Evolutionary conservation across 2,329 filamentous ascomycete genomes (phyloP).

Genomic region (Ascochyta viciae-villosae): DNA sequence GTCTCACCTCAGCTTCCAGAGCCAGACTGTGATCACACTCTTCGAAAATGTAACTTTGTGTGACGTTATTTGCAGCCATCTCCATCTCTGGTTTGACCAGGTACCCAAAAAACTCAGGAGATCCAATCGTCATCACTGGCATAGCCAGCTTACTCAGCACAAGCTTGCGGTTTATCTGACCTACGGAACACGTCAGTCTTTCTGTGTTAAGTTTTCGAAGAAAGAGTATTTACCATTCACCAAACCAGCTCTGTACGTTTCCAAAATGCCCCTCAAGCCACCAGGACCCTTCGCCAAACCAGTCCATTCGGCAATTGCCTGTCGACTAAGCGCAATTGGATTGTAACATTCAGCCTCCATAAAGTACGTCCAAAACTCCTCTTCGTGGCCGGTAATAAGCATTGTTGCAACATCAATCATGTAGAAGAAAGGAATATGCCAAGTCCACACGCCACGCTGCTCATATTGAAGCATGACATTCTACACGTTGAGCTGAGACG

Average conservation of each 20-base stretch:
- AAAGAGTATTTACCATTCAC: conserved; percentile 29
- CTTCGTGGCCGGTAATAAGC: conserved; percentile 45
- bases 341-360: conserved; percentile 49
- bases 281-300: conserved; percentile 41
- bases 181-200: not conserved
- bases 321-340: conserved; percentile 39
- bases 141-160: conserved; percentile 38
- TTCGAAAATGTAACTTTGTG: conserved; percentile 42
- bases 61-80: conserved; percentile 38
- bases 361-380: conserved; percentile 47
- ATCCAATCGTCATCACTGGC: conserved; percentile 45
- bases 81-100: conserved; percentile 40
- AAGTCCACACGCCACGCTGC: conserved; percentile 46
- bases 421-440: conserved; percentile 42
- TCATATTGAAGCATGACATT: conserved; percentile 34
- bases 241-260: conserved; percentile 45
- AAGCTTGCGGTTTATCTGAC: conserved; percentile 36
- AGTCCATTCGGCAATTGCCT: conserved; percentile 38
- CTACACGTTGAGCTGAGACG: conserved; percentile 39
- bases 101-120: conserved; percentile 46
- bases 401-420: conserved; percentile 46
- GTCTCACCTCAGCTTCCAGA: conserved; percentile 25
- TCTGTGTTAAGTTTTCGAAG: too few relatives aligned
- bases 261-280: conserved; percentile 43
- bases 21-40: conserved; percentile 47